Base-by-base conservation (phyloP, 192 early-diverging fungal species). In the Chytriomyces sp. region DNA sequence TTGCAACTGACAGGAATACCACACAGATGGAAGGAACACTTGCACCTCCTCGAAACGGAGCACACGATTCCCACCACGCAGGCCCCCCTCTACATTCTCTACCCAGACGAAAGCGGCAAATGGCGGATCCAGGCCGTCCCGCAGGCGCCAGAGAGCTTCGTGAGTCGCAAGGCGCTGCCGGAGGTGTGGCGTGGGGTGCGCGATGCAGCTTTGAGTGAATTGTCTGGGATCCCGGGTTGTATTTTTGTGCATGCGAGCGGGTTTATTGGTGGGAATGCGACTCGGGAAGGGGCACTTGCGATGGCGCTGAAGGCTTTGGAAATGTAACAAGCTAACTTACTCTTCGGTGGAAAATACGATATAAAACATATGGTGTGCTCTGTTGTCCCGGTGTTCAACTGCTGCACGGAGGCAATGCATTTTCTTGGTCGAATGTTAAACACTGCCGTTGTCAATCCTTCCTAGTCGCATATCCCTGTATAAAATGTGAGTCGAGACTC, bases 241-340 rank as follows among this genome's bases (percentile, higher is more conserved):
- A 87, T 96, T 52, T 98, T 96, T 84, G 87, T 96, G 12, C 94
- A 96, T 63, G 91, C 93, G 56, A 82, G 85, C 3, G 91, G 92
- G 31, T 94, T 94, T 72, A 94, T 94, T 80, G 93, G 93, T 33
- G 91, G 91, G 40, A 87, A 93, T 81, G 85, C 89, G 85, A 90
- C 91, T 25, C 80, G 86, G 39, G 89, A 91, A 34, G 93, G 92
- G 36, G 93, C 88, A 0, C 70, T 91, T 63, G 89, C 75, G 36
- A 86, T 92, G 90, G 89, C 90, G 41, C 68, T 81, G 56, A 80
- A 82, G 70, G 79, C 89, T 5, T 57, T 91, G 40, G 84, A 86
- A n/a, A n/a, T n/a, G n/a, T n/a, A n/a, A n/a, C n/a, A n/a, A n/a
- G n/a, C n/a, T n/a, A n/a, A n/a, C n/a, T n/a, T n/a, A n/a, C n/a